phyloP scores from a whole-genome alignment of 2,329 filamentous ascomycete species.

The Calonectria hongkongensis region DNA sequence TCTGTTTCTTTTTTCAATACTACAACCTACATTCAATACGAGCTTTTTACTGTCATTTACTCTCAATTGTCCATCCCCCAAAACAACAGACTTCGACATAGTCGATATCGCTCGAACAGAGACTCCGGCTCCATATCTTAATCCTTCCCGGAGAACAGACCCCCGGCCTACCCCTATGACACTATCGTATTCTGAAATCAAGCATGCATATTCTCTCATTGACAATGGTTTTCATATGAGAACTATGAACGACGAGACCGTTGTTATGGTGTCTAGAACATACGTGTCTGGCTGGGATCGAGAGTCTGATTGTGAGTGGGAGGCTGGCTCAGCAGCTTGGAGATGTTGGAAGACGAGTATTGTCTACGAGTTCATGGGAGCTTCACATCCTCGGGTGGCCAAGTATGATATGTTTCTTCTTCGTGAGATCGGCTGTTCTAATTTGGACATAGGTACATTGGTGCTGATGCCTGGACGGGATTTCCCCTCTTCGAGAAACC shows the following conservation, averaged over 20 bases:
- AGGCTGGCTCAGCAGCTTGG: neutral
- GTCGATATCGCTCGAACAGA: neutral
- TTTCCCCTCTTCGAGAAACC: neutral
- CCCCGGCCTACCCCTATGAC: neutral
- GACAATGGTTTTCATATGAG: neutral
- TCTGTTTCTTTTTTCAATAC: no score
- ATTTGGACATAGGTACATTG: neutral
- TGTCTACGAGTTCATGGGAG: slow-evolving; percentile 1
- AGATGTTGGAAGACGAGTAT: neutral
- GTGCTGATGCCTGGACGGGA: neutral
- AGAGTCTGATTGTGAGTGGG: neutral
- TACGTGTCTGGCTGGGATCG: neutral
- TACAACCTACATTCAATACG: no score
- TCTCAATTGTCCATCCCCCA: neutral
- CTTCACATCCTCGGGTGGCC: neutral
- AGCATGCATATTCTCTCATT: neutral
- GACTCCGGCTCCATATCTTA: neutral
- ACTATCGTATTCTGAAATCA: neutral
- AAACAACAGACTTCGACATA: neutral
- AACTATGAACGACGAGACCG: neutral
- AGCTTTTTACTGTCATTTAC: neutral
- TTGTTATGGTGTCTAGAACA: neutral
- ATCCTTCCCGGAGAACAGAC: neutral
- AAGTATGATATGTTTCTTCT: neutral
- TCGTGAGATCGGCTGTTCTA: neutral